Conservation (phyloP, 495 filamentous ascomycete species). For the Xylaria scruposa region DNA sequence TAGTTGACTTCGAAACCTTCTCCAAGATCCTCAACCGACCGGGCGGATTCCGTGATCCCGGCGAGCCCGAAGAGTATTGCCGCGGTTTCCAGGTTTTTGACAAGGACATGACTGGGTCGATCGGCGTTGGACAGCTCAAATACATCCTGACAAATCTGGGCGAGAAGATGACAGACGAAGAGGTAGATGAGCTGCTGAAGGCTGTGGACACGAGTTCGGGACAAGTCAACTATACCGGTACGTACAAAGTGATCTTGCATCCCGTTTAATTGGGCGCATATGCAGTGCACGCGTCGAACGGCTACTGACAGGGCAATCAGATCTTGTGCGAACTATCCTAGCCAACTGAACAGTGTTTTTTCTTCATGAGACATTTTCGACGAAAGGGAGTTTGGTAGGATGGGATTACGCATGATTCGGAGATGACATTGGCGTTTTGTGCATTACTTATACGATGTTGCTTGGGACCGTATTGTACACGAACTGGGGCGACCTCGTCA, state of each 20-base stretch:
- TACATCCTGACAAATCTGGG: constrained; percentile 97
- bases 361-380: constrained; percentile 20
- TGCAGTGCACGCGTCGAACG: constrained; percentile 17
- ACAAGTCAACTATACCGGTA: constrained; percentile 96
- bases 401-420: constrained; percentile 35
- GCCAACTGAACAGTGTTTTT: constrained; percentile 69
- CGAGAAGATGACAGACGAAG: constrained; percentile 98
- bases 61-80: constrained; percentile 97
- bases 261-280: background rate
- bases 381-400: constrained; percentile 34
- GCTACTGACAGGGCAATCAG: constrained; percentile 47
- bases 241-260: constrained; percentile 33
- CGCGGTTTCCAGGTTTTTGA: constrained; percentile 99
- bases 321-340: constrained; percentile 92
- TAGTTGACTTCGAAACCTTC: constrained; percentile 98
- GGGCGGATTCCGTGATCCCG: constrained; percentile 96
- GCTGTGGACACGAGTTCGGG: constrained; percentile 91
- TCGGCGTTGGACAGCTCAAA: constrained; percentile 93
- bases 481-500: constrained; percentile 31
- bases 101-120: constrained; percentile 97
- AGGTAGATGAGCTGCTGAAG: constrained; percentile 98
- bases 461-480: constrained; percentile 30
- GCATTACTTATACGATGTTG: constrained; percentile 32
- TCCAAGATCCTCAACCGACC: constrained; percentile 94
- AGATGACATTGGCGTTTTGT: constrained; percentile 43